Evolutionary conservation across 805 yeast genomes (phyloP).

Genomic region (Teunomyces stri): DNA sequence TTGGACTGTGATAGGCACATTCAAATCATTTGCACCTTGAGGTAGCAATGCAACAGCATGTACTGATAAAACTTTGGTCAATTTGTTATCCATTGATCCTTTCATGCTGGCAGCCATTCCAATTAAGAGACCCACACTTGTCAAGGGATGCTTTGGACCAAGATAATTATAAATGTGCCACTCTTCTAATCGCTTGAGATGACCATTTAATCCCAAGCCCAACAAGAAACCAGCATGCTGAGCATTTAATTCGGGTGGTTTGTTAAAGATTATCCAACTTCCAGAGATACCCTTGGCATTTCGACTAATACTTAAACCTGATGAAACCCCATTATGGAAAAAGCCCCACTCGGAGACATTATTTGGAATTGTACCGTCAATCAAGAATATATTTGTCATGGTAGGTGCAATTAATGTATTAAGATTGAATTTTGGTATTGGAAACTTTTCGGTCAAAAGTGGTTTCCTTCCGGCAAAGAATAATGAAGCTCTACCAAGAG

Average conservation of each 20-base stretch:
- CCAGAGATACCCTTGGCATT: constrained; percentile 73
- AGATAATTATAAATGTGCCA: constrained; percentile 95
- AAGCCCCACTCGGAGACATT: constrained; percentile 72
- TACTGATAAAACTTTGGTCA: constrained; percentile 88
- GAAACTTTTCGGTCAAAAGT: constrained; percentile 78
- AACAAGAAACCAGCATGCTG: constrained; percentile 94
- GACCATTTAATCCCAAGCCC: constrained; percentile 92
- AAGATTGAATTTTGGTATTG: constrained; percentile 73
- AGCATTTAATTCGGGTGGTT: constrained; percentile 65
- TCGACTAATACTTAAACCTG: constrained; percentile 74
- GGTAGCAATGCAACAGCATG: constrained; percentile 92
- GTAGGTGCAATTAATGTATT: constrained; percentile 63
- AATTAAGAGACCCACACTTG: constrained; percentile 81
- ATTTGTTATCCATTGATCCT: constrained; percentile 80
- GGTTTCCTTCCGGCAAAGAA: constrained; percentile 70
- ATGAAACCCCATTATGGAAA: constrained; percentile 88
- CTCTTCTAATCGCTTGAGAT: constrained; percentile 76
- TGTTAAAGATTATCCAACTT: constrained; percentile 88
- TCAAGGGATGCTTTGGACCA: constrained; percentile 81
- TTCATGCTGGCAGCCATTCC: constrained; percentile 90
- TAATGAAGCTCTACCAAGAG: constrained; percentile 76
- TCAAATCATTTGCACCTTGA: constrained; percentile 83
- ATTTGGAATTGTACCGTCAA: constrained; percentile 50
- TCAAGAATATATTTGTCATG: constrained; percentile 60
- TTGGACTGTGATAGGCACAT: constrained; percentile 80